Conservation (phyloP, 306 rosid genomes). For the Boehmeria nivea region DNA sequence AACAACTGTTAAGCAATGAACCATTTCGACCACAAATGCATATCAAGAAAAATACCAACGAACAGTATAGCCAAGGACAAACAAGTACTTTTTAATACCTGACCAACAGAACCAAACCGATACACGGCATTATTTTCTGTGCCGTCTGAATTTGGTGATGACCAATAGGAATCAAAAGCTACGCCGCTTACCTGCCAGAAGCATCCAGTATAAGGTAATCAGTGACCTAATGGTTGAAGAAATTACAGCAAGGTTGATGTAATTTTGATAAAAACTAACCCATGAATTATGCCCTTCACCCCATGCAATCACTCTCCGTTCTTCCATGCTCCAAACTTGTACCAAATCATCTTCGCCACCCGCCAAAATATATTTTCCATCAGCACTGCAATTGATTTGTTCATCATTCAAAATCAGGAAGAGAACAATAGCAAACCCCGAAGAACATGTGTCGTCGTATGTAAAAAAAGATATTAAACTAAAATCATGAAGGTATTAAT, state of each 20-base stretch:
- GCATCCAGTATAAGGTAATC: conserved; percentile 19
- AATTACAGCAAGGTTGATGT: conserved; percentile 3
- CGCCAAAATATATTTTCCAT: conserved; percentile 88
- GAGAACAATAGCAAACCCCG: neutral
- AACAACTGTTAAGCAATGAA: neutral
- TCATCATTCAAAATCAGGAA: conserved; percentile 10
- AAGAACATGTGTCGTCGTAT: too few relatives aligned
- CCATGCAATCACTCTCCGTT: conserved; percentile 97
- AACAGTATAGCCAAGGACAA: neutral
- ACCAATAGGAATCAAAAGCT: conserved; percentile 95
- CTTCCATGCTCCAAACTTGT: conserved; percentile 99
- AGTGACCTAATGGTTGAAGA: conserved; percentile 15
- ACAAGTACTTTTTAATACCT: conserved; percentile 40
- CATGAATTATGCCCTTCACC: conserved; percentile 98
- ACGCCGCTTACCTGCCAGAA: conserved; percentile 89
- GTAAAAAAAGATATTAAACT: neutral
- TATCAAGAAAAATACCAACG: neutral
- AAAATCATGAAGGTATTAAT: conserved; percentile 6
- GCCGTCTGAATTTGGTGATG: conserved; percentile 78
- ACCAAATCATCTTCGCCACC: conserved; percentile 99
- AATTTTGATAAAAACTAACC: conserved; percentile 51
- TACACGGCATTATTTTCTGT: conserved; percentile 71
- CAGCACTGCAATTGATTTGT: conserved; percentile 47
- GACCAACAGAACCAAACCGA: conserved; percentile 98
- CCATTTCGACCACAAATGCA: neutral